Percentiles rank a stretch among this genome's conserved stretches.
Evolutionary conservation across 1,284 basidiomycete genomes (phyloP).

Genomic region (Salmacisia buchloeana): DNA sequence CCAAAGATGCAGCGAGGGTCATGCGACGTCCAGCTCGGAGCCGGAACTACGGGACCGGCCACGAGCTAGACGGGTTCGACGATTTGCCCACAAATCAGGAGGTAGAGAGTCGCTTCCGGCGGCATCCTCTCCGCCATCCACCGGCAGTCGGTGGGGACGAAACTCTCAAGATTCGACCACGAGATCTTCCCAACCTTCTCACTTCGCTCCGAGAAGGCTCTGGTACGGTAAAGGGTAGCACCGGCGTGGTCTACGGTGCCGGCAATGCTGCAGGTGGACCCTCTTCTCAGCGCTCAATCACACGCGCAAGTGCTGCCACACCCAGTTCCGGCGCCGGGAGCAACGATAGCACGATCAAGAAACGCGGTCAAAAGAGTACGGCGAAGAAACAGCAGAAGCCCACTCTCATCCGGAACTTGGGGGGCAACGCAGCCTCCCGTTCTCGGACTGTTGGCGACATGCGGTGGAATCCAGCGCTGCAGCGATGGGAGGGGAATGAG

Average conservation of each 20-base stretch:
- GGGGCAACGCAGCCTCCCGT: slow-evolving; percentile 18
- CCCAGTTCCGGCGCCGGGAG: neutral
- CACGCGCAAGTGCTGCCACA: neutral
- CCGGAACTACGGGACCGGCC: slow-evolving; percentile 79
- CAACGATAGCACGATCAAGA: neutral
- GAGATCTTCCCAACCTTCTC: neutral
- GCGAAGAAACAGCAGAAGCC: slow-evolving; percentile 17
- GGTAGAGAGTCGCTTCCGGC: neutral
- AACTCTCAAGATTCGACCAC: slow-evolving; percentile 2
- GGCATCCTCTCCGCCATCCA: neutral
- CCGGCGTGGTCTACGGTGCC: neutral
- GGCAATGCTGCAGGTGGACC: neutral
- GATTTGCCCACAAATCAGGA: slow-evolving; percentile 70
- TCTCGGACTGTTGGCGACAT: slow-evolving; percentile 60
- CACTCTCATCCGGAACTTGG: slow-evolving; percentile 32
- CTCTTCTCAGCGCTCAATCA: neutral
- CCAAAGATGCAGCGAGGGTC: slow-evolving; percentile 56
- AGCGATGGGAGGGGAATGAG: slow-evolving; percentile 96
- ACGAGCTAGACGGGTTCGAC: slow-evolving; percentile 82
- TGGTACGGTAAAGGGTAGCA: neutral
- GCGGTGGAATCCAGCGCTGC: slow-evolving; percentile 84
- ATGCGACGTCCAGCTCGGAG: slow-evolving; percentile 68
- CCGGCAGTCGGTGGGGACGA: neutral
- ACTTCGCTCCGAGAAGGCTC: neutral
- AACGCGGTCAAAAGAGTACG: neutral